Conservation (phyloP, 2,329 filamentous ascomycete species). For the Emydomyces testavorans region DNA sequence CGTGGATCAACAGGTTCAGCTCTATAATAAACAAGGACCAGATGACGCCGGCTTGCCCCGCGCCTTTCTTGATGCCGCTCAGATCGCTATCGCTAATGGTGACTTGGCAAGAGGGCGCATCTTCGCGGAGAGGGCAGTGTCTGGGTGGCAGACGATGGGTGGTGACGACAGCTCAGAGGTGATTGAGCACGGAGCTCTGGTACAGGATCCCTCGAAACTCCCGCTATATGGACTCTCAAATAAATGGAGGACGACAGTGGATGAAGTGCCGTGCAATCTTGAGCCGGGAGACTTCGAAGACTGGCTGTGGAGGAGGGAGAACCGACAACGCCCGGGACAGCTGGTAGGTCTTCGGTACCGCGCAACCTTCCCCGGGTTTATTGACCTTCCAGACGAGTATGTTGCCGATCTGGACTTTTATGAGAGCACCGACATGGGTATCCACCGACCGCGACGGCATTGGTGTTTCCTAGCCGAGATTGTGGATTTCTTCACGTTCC, state of each 20-base stretch:
- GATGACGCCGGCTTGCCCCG: no score
- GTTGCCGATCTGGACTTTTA: no score
- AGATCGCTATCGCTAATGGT: conserved; percentile 34
- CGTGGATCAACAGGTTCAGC: no score
- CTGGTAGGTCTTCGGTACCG: no score
- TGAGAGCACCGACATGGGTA: no score
- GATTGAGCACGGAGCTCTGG: conserved; percentile 20
- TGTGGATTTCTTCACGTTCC: not conserved
- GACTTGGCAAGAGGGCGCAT: conserved; percentile 36
- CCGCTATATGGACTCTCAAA: conserved; percentile 17
- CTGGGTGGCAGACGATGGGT: conserved; percentile 29
- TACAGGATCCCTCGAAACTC: conserved; percentile 22
- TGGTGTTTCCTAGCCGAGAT: not conserved
- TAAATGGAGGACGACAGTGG: conserved; percentile 19
- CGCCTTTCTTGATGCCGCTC: no score
- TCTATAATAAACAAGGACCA: conserved; percentile 12
- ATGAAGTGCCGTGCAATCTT: conserved; percentile 19
- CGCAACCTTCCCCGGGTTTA: no score
- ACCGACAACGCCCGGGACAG: no score
- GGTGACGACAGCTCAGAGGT: conserved; percentile 33
- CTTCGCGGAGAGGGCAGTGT: conserved; percentile 34
- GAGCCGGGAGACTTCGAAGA: conserved; percentile 21
- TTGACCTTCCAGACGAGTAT: no score
- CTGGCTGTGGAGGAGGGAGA: conserved; percentile 26
- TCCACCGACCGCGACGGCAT: no score